Percentiles rank a stretch among this genome's conserved stretches.
These are phyloP conservation scores for Zhuliangozyma blackwelliae DNA, from an alignment of 1,139 yeast species.

Conservation along the genomic window DNA sequence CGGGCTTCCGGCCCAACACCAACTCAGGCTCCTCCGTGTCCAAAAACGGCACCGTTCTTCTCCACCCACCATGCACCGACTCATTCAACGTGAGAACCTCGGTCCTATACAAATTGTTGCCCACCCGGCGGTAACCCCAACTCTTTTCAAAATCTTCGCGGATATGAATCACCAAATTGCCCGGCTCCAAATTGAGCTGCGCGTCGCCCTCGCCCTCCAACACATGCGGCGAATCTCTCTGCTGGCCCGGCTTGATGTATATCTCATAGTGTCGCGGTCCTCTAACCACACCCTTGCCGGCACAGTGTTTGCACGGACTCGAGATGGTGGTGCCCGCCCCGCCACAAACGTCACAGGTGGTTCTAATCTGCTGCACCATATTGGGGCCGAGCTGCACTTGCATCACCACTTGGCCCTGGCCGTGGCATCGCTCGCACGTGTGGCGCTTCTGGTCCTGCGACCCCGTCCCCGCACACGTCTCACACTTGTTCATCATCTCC, in stretches of 20 bases:
- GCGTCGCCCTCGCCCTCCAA: conserved; percentile 80
- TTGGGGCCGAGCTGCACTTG: conserved; percentile 83
- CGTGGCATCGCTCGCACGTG: conserved; percentile 65
- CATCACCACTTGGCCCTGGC: conserved; percentile 66
- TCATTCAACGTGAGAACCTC: conserved; percentile 73
- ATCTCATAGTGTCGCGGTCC: conserved; percentile 56
- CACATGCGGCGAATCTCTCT: conserved; percentile 54
- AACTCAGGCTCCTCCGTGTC: conserved; percentile 17
- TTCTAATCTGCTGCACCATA: conserved; percentile 81
- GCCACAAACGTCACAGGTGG: conserved; percentile 71
- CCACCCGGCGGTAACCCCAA: conserved; percentile 84
- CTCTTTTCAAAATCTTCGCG: conserved; percentile 51
- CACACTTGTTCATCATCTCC: conserved; percentile 71
- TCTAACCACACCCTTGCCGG: conserved; percentile 62
- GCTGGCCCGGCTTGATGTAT: conserved; percentile 66
- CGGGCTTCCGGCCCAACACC: conserved; percentile 44
- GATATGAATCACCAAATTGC: conserved; percentile 64
- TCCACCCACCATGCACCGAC: conserved; percentile 79
- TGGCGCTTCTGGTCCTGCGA: conserved; percentile 71
- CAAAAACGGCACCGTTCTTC: conserved; percentile 57
- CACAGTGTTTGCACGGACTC: conserved; percentile 63
- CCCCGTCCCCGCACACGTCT: conserved; percentile 77
- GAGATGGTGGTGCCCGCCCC: conserved; percentile 72
- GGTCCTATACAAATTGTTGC: conserved; percentile 69
- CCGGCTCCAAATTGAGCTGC: conserved; percentile 76